A percentile compares a stretch with the other conserved stretches of the same genome.
phyloP scores from a whole-genome alignment of 2,329 filamentous ascomycete species.

The Penicillium frequentans region DNA sequence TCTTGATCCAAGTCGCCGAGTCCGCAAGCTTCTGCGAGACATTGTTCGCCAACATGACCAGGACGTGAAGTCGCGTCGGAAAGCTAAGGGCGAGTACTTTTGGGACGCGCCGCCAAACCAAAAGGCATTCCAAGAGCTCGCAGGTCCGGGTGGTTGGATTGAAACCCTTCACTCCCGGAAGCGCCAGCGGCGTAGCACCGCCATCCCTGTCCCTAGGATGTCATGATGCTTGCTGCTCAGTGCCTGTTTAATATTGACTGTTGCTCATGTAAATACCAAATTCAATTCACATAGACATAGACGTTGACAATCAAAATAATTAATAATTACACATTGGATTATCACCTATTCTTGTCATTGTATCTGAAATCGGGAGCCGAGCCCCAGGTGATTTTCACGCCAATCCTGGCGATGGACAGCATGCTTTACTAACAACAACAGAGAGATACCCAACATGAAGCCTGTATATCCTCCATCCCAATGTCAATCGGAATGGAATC shows the following conservation, averaged over 20 bases:
- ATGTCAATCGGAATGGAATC: neutral
- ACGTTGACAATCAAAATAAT: neutral
- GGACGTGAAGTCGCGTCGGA: slow-evolving; percentile 17
- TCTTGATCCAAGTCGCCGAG: slow-evolving; percentile 37
- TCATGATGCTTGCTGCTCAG: neutral
- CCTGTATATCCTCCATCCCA: neutral
- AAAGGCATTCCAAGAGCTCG: slow-evolving; percentile 28
- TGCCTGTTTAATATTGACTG: neutral
- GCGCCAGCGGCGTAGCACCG: neutral
- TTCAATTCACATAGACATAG: neutral
- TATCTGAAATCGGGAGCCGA: neutral
- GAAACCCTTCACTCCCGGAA: slow-evolving; percentile 3
- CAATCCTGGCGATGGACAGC: neutral
- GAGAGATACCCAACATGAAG: neutral
- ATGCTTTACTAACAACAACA: neutral
- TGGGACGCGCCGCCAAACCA: slow-evolving; percentile 35
- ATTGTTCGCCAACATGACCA: slow-evolving; percentile 29
- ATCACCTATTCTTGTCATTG: neutral
- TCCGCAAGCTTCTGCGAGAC: slow-evolving; percentile 30
- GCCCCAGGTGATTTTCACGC: neutral
- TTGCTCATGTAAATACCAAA: neutral
- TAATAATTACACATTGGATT: neutral
- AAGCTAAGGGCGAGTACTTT: slow-evolving; percentile 21
- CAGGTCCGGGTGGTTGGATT: slow-evolving; percentile 29
- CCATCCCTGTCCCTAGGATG: neutral